Base-by-base conservation (phyloP, 1,284 basidiomycete genomes). In the Tilletia indica region DNA sequence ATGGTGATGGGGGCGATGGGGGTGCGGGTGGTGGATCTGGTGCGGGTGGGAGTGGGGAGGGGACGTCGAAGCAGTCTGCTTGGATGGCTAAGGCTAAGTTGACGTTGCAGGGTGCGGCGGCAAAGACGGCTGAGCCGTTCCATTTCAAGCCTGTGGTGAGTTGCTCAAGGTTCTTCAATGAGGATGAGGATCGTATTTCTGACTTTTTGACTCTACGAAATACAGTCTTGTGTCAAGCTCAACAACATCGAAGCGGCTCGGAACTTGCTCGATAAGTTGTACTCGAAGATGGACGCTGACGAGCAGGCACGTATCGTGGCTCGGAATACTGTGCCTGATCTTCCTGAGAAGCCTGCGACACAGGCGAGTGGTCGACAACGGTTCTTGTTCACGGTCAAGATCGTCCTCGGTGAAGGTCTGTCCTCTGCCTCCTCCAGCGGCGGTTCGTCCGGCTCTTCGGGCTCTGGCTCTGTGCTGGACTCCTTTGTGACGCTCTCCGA, bases 171-270 rank as follows among this genome's bases (percentile, higher is more conserved):
- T 45, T 14, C 42, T 14, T 45, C 42, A 25, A 42, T n/a, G 16
- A 70, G n/a, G 34, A 47, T 69, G 48, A 48, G 31, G 39, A n/a
- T 36, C 36, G 63, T 61, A 14, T 36, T 36, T 14, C 25, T 68
- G 16, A 70, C 49, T 19, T 54, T 61, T 14, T 31, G n/a, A 19
- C 3, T 19, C 12, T 31, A 31, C 21, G 25, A 31, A 19, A 0
- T 38, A 12, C 36, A 69, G 16, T 94, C 93, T 0, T 98, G 96
- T 81, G 93, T 99, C 80, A 98, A 97, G 86, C 88, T 99, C 66
- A 99, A 99, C 87, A 98, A 99, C 83, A 91, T 99, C 75, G 94
- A 97, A 79, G 91, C 93, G 1, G 94, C 95, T 0, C 89, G 95
- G 12, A 89, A 90, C 72, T 87, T 97, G 69, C 87, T 99, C 70